Evolutionary conservation across 768 basidiomycete genomes (phyloP).

Genomic region (Hemileccinum impolitum): DNA sequence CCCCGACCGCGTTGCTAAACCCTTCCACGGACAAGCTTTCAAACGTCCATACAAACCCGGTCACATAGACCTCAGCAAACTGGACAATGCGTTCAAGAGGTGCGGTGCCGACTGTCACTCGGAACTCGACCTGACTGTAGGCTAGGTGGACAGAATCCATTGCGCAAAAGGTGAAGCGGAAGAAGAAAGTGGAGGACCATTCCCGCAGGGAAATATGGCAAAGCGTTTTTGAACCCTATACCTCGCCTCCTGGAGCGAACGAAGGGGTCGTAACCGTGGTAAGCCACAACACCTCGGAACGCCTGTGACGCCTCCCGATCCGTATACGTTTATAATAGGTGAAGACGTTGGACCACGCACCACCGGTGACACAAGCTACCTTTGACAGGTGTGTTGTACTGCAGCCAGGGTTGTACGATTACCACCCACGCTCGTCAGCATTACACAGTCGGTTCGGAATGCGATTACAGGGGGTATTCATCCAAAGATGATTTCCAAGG

Average conservation of each 20-base stretch:
- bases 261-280: constrained; percentile 22
- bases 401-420: not conserved
- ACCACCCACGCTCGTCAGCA: constrained; percentile 34
- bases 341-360: constrained; percentile 80
- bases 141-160: constrained; percentile 83
- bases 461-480: constrained; percentile 78
- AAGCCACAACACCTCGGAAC: constrained; percentile 1
- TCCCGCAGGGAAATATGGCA: constrained; percentile 72
- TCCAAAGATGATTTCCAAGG: constrained; percentile 88
- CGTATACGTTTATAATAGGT: constrained; percentile 36
- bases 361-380: constrained; percentile 69
- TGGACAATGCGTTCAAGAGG: constrained; percentile 85
- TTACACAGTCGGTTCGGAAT: constrained; percentile 59
- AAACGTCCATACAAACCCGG: constrained; percentile 46
- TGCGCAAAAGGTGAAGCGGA: constrained; percentile 79
- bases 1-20: constrained; percentile 20
- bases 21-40: constrained; percentile 24
- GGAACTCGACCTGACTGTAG: constrained; percentile 1
- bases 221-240: constrained; percentile 73
- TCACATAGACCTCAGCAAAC: constrained; percentile 73
- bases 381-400: constrained; percentile 58
- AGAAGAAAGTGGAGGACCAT: constrained; percentile 65
- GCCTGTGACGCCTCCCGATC: not conserved
- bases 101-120: constrained; percentile 21
- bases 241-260: constrained; percentile 33